These are phyloP conservation scores for Globisporangium apiculatum DNA, from an alignment of 352 stramenopile species.

Conservation along the genomic window DNA sequence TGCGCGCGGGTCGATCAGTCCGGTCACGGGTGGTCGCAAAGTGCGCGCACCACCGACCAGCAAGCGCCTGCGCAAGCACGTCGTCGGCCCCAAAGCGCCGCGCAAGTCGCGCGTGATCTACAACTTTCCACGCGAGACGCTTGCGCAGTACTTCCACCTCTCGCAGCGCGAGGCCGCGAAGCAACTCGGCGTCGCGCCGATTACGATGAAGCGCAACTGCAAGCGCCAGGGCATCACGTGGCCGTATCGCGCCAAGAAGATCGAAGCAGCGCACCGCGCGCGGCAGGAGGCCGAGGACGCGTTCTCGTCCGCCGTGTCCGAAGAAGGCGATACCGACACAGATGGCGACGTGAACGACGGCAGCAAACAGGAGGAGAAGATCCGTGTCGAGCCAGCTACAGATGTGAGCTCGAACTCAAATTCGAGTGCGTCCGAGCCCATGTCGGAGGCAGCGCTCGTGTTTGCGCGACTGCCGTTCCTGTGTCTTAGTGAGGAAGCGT, in stretches of 20 bases:
- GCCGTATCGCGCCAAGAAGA: constrained; percentile 46
- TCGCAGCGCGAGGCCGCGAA: constrained; percentile 44
- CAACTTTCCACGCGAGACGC: constrained; percentile 40
- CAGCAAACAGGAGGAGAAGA: constrained; percentile 6
- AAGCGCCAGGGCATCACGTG: constrained; percentile 51
- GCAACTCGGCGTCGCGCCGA: constrained; percentile 39
- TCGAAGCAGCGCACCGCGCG: constrained; percentile 2
- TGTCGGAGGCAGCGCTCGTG: constrained; percentile 27
- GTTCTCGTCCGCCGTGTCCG: constrained; percentile 4
- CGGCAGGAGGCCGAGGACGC: not conserved
- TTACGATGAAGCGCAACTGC: constrained; percentile 58
- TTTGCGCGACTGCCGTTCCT: constrained; percentile 28
- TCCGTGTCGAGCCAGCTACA: constrained; percentile 5
- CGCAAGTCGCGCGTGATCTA: constrained; percentile 37
- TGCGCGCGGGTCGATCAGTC: constrained; percentile 1
- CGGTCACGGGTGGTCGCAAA: not conserved
- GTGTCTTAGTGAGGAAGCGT: not conserved
- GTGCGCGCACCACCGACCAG: not conserved
- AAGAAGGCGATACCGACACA: constrained; percentile 18
- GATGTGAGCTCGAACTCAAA: too few species aligned
- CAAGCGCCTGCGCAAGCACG: not conserved
- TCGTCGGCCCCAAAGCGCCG: constrained; percentile 1
- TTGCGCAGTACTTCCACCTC: constrained; percentile 47
- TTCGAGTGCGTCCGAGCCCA: not conserved
- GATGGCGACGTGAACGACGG: constrained; percentile 11